Evolutionary conservation across 768 basidiomycete genomes (phyloP).

Genomic region (Hygrophorus russula): DNA sequence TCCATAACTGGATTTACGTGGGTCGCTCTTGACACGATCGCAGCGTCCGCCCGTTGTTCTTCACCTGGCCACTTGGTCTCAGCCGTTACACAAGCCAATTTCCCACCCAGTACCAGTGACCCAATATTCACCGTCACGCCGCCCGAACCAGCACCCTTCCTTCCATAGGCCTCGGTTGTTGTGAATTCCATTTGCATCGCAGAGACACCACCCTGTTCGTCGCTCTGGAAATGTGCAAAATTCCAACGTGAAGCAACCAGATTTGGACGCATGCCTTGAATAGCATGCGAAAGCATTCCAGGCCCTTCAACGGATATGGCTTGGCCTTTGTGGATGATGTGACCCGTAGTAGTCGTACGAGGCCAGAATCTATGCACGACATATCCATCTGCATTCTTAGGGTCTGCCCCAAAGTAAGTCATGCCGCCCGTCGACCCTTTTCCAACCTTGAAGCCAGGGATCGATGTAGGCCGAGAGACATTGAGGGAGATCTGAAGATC

Average conservation of each 20-base stretch:
- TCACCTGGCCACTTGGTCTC: conserved; percentile 72
- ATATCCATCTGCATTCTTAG: conserved; percentile 65
- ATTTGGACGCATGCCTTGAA: conserved; percentile 97
- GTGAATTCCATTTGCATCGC: conserved; percentile 96
- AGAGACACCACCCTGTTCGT: conserved; percentile 59
- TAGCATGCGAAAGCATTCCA: conserved; percentile 90
- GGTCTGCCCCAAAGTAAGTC: conserved; percentile 75
- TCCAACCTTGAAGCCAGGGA: conserved; percentile 87
- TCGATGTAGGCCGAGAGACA: conserved; percentile 52
- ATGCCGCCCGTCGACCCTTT: conserved; percentile 80
- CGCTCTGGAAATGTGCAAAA: conserved; percentile 85
- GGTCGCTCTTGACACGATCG: conserved; percentile 50
- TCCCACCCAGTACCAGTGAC: conserved; percentile 68
- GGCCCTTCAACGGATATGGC: conserved; percentile 46
- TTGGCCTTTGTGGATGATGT: conserved; percentile 54
- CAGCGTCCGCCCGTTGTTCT: conserved; percentile 27
- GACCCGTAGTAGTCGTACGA: conserved; percentile 47
- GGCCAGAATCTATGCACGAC: conserved; percentile 93
- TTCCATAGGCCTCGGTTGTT: conserved; percentile 71
- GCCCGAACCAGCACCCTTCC: conserved; percentile 69
- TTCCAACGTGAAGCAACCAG: conserved; percentile 91
- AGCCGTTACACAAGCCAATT: conserved; percentile 65
- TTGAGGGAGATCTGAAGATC: conserved; percentile 77
- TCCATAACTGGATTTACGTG: conserved; percentile 58
- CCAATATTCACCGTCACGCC: conserved; percentile 82